Conservation (phyloP, 139 green algal species). For the Asterochloris sp. region DNA sequence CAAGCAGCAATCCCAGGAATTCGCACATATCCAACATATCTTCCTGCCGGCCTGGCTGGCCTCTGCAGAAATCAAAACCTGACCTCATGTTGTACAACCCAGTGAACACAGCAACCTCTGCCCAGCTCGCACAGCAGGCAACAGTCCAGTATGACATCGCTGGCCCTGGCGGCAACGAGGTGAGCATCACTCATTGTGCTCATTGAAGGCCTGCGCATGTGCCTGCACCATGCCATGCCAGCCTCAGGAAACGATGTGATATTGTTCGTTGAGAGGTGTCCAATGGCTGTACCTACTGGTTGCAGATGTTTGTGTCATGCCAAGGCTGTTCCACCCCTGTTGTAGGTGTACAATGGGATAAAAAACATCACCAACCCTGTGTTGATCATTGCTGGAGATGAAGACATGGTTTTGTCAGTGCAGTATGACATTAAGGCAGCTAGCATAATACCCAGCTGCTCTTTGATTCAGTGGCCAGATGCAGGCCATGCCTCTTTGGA, state of each 20-base stretch:
- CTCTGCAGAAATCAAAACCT: background rate
- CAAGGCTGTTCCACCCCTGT: background rate
- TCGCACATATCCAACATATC: background rate
- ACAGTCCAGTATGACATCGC: background rate
- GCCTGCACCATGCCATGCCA: no score
- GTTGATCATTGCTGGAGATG: constrained; percentile 3
- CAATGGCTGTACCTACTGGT: no score
- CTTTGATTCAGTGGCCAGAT: constrained; percentile 11
- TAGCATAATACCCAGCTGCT: background rate
- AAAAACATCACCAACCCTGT: background rate
- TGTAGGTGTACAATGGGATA: background rate
- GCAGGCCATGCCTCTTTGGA: constrained; percentile 3
- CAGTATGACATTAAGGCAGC: constrained; percentile 10
- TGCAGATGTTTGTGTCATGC: no score
- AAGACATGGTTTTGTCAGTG: background rate
- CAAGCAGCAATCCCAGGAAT: background rate
- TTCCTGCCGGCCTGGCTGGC: background rate
- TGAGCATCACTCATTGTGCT: background rate
- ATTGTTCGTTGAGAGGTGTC: no score
- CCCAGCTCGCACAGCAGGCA: background rate
- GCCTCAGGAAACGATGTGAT: no score
- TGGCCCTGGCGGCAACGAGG: background rate
- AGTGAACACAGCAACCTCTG: background rate
- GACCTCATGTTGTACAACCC: background rate
- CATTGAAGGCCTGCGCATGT: no score